Evolutionary conservation across 2,329 filamentous ascomycete genomes (phyloP), one percentile per base, ranked within the genome.

Genomic region (Myriosclerotinia curreyana): DNA sequence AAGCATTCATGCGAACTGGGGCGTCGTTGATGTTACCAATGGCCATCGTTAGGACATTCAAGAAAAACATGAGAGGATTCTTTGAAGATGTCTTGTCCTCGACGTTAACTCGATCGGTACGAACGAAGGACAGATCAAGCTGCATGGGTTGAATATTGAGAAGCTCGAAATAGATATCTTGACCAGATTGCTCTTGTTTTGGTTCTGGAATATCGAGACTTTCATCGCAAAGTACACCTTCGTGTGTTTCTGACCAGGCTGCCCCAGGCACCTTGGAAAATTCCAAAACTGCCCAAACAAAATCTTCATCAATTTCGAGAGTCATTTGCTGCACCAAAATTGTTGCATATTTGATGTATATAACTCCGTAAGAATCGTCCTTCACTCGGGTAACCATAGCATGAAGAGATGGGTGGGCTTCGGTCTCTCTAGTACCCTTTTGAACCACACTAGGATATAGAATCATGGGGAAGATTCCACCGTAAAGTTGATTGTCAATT

Each of bases 11-110:
- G 55, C 92, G 88, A 61, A 99, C 87, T 0, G 95, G 96, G 8
- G 95, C 95, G 77, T 99, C 96, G 72, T 99, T 99, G 80, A 99
- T 92, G 72, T 99, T 99, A 68, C 95, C 95, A 72, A 99, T 95
- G 17, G 95, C 96, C 95, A 99, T 99, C 0, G 96, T 98, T 81
- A 99, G 87, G 70, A 98, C 91, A 74, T 99, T 98, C 76, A 98
- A 87, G 75, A 97, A 93, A 79, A 98, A 99, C 93, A 98, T 98
- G 76, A 99, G 83, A 0, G 96, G 96, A 74, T 96, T 99, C 50
- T 86, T 87, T 1, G 92, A 92, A 17, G 91, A 92, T 54, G 92
- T 90, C 71, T 95, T 96, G 75, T 98, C 93, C 75, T 98, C 94
- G 2, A 91, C 94, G 69, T 99, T 99, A 78, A 99, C 90, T 14